Evolutionary conservation across 768 basidiomycete species (phyloP).

Genomic region (Termitomyces sp.): DNA sequence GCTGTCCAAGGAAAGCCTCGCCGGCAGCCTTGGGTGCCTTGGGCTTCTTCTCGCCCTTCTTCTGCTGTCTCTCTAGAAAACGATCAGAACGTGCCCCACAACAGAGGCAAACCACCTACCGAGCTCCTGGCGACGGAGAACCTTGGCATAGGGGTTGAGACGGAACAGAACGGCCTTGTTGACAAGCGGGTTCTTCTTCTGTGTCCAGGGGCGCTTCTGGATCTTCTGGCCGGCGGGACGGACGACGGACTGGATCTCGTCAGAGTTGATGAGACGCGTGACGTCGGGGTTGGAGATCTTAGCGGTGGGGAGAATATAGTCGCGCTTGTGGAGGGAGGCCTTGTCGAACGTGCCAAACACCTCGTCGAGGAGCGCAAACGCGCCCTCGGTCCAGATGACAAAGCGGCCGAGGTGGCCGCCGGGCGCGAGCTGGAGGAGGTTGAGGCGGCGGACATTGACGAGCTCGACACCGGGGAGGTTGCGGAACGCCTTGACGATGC

Average conservation of each 20-base stretch:
- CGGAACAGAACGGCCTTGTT: constrained; percentile 96
- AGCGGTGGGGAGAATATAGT: constrained; percentile 86
- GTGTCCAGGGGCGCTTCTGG: constrained; percentile 94
- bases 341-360: constrained; percentile 95
- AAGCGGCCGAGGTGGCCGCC: constrained; percentile 99
- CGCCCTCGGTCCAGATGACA: constrained; percentile 97
- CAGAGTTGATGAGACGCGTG: constrained; percentile 96
- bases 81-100: constrained; percentile 5
- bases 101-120: constrained; percentile 49
- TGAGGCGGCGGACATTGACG: constrained; percentile 88
- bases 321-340: constrained; percentile 81
- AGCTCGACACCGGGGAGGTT: constrained; percentile 98
- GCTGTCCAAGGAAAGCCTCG: constrained; percentile 77
- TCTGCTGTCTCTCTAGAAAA: constrained; percentile 64
- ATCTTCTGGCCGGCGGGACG: constrained; percentile 81
- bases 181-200: constrained; percentile 97
- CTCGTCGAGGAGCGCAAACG: constrained; percentile 89
- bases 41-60: constrained; percentile 55
- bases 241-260: constrained; percentile 95
- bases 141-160: constrained; percentile 98
- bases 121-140: constrained; percentile 82
- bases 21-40: constrained; percentile 73
- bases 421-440: constrained; percentile 98
- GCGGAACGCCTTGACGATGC: constrained; percentile 97
- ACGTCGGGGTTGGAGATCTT: constrained; percentile 98